Evolutionary conservation across 352 stramenopile genomes (phyloP).

Genomic region (Phytophthora meadii): DNA sequence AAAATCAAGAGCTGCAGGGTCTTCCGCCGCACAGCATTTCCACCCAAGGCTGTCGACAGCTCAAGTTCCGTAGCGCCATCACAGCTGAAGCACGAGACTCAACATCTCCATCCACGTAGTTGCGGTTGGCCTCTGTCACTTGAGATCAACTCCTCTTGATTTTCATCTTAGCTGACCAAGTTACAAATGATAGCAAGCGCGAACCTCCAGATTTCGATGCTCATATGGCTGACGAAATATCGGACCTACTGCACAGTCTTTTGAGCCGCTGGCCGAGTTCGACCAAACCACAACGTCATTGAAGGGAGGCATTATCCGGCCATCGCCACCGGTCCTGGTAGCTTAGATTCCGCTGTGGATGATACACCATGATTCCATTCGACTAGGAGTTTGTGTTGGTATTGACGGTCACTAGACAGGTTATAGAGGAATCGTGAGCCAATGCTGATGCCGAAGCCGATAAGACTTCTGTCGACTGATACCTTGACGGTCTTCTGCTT

Average conservation of each 20-base stretch:
- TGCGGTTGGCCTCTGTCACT: conserved; percentile 70
- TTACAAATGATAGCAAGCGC: conserved; percentile 83
- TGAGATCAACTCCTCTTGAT: conserved; percentile 87
- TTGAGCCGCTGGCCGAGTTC: background rate
- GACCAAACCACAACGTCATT: conserved; percentile 30
- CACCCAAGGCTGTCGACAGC: conserved; percentile 73
- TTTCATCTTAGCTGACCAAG: conserved; percentile 72
- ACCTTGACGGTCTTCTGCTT: conserved; percentile 6
- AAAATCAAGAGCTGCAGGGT: conserved; percentile 65
- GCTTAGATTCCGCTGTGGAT: conserved; percentile 43
- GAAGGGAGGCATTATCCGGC: background rate
- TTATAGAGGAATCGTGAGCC: conserved; percentile 82
- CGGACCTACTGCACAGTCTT: conserved; percentile 12
- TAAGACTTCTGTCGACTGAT: background rate
- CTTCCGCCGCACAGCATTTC: conserved; percentile 81
- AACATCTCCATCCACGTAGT: conserved; percentile 75
- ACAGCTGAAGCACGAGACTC: conserved; percentile 73
- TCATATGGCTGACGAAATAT: conserved; percentile 29
- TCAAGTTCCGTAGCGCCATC: conserved; percentile 82
- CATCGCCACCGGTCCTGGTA: conserved; percentile 8
- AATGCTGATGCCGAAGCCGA: conserved; percentile 49
- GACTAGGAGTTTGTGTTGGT: conserved; percentile 72
- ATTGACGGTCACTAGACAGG: conserved; percentile 69
- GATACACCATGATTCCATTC: conserved; percentile 79
- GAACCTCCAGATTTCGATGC: conserved; percentile 52